These are phyloP conservation scores for Papiliotrema flavescens DNA, from an alignment of 1,284 basidiomycete genomes.

Conservation along the genomic window DNA sequence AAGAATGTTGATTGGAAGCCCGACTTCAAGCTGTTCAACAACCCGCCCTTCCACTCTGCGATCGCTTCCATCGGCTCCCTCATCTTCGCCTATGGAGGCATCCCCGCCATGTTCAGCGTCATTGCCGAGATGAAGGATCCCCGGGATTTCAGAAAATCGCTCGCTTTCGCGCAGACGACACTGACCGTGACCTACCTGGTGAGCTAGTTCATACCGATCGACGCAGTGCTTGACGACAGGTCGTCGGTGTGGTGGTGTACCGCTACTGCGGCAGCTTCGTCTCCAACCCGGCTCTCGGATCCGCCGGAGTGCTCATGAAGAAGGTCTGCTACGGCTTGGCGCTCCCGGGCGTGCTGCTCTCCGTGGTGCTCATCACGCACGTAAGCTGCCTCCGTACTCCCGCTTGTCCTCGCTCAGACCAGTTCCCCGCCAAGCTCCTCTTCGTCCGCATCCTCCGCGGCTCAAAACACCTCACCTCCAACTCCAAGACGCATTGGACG, in stretches of 20 bases:
- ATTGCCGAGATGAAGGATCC: slow-evolving; percentile 49
- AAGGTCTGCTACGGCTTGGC: slow-evolving; percentile 39
- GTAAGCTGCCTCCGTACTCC: slow-evolving; percentile 4
- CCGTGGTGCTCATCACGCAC: slow-evolving; percentile 32
- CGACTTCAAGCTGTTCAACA: slow-evolving; percentile 21
- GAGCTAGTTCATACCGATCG: slow-evolving; percentile 4
- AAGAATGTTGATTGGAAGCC: slow-evolving; percentile 24
- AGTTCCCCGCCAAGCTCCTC: slow-evolving; percentile 29
- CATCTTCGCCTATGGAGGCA: slow-evolving; percentile 40
- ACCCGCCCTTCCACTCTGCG: slow-evolving; percentile 34
- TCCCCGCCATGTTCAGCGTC: slow-evolving; percentile 39
- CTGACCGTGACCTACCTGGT: slow-evolving; percentile 40
- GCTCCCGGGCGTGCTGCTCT: slow-evolving; percentile 35
- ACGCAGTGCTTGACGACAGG: slow-evolving; percentile 3
- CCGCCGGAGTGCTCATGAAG: slow-evolving; percentile 24
- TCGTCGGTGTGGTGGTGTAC: slow-evolving; percentile 23
- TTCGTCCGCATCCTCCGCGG: slow-evolving; percentile 62
- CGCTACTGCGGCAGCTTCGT: slow-evolving; percentile 29
- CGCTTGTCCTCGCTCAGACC: not conserved
- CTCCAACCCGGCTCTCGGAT: slow-evolving; percentile 39
- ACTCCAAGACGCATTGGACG: slow-evolving; percentile 59
- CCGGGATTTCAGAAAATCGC: slow-evolving; percentile 19
- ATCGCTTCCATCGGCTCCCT: slow-evolving; percentile 42
- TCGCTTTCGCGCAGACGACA: slow-evolving; percentile 25
- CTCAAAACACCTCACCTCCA: slow-evolving; percentile 57